Evolutionary conservation across 2,329 filamentous ascomycete genomes (phyloP).

Genomic region (Nothophoma quercina): DNA sequence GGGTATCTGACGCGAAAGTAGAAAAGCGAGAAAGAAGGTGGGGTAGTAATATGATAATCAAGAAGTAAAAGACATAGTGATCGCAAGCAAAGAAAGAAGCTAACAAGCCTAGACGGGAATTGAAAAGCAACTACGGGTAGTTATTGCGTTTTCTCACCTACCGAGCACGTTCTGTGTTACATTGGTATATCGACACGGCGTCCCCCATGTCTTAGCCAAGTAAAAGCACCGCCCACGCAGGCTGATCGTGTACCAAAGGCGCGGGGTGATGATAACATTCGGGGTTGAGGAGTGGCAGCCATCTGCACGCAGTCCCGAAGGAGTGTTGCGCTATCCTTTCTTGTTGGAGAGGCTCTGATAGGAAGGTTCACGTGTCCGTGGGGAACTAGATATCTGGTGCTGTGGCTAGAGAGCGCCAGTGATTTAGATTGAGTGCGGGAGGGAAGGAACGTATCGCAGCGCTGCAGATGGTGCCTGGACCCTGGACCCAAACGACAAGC

Average conservation of each 20-base stretch:
- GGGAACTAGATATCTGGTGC: conserved; percentile 1
- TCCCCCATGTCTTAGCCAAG: conserved; percentile 10
- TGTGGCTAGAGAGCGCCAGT: not conserved
- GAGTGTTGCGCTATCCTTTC: conserved; percentile 1
- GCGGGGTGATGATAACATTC: not conserved
- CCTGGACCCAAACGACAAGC: not conserved
- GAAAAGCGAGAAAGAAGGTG: not conserved
- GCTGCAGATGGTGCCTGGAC: not conserved
- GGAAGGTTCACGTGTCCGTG: not conserved
- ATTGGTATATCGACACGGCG: conserved; percentile 2
- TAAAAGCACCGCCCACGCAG: conserved; percentile 2
- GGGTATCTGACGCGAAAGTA: not conserved
- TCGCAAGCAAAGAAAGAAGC: not conserved
- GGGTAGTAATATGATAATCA: not conserved
- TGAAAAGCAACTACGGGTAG: conserved; percentile 7
- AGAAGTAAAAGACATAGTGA: not conserved
- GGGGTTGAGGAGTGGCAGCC: not conserved
- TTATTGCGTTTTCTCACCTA: not conserved
- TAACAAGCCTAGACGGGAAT: not conserved
- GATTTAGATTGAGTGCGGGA: not conserved
- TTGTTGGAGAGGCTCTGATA: not conserved
- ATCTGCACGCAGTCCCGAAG: conserved; percentile 7
- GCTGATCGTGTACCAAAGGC: conserved; percentile 2
- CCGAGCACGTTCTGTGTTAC: conserved; percentile 15
- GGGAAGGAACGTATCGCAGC: not conserved